Evolutionary conservation across 2,329 filamentous ascomycete genomes (phyloP).

Genomic region (Nemania sp.): DNA sequence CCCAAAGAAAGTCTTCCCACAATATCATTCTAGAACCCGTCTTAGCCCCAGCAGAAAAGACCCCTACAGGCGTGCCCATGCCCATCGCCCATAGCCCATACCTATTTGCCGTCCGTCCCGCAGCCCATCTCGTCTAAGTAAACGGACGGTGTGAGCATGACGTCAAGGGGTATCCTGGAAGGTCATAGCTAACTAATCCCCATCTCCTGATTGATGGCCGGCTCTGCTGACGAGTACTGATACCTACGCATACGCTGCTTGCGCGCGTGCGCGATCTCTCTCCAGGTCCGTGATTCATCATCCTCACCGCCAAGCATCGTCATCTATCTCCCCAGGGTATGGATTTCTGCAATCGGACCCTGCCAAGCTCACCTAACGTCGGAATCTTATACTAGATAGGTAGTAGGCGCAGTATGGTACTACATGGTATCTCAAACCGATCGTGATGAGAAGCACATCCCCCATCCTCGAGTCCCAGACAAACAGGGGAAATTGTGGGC

Average conservation of each 20-base stretch:
- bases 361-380: constrained; percentile 24
- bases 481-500: constrained; percentile 12
- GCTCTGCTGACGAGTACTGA: constrained; percentile 21
- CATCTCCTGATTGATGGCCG: constrained; percentile 32
- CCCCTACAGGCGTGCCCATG: constrained; percentile 23
- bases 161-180: constrained; percentile 29
- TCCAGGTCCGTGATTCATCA: constrained; percentile 5
- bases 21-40: constrained; percentile 40
- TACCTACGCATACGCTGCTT: background rate
- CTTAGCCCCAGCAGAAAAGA: background rate
- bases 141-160: constrained; percentile 24
- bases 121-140: constrained; percentile 1
- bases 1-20: constrained; percentile 27
- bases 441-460: constrained; percentile 6
- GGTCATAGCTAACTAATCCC: constrained; percentile 19
- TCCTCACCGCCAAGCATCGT: constrained; percentile 22
- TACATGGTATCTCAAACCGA: constrained; percentile 10
- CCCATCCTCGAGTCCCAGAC: constrained; percentile 18
- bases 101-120: constrained; percentile 34
- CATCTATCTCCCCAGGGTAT: background rate
- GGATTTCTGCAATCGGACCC: constrained; percentile 20
- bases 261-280: background rate
- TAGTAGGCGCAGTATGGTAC: constrained; percentile 3
- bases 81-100: constrained; percentile 21
- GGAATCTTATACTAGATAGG: constrained; percentile 4